Conservation (phyloP, 345 rosid species). For the Gossypium raimondii region DNA sequence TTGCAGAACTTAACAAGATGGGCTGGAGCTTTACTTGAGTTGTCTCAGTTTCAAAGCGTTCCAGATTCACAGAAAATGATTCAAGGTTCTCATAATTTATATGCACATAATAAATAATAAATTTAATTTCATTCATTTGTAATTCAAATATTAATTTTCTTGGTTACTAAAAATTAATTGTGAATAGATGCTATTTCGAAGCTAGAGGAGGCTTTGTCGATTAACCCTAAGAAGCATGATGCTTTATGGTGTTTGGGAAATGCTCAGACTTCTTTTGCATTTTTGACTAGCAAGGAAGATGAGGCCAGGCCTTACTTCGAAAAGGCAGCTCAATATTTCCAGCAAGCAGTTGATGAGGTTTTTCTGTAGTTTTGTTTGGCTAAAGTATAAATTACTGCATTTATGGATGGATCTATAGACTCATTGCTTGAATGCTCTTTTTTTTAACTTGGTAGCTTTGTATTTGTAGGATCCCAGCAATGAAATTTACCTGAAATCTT, state of each 20-base stretch:
- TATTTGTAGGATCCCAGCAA: conserved; percentile 67
- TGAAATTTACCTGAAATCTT: conserved; percentile 62
- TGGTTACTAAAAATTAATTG: not conserved
- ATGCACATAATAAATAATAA: too few relatives aligned
- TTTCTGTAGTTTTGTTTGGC: not conserved
- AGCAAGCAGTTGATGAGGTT: conserved; percentile 74
- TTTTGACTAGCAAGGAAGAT: conserved; percentile 55
- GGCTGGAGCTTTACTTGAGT: conserved; percentile 80
- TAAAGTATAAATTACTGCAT: too few relatives aligned
- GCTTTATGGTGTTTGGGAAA: conserved; percentile 88
- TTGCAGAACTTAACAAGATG: conserved; percentile 75
- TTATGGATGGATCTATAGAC: too few relatives aligned
- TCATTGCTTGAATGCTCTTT: too few relatives aligned
- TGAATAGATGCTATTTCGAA: conserved; percentile 66
- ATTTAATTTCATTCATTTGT: not conserved
- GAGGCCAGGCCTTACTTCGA: conserved; percentile 61
- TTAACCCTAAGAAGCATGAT: conserved; percentile 57
- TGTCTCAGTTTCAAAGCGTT: conserved; percentile 74
- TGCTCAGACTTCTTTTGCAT: conserved; percentile 76
- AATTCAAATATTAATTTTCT: not conserved
- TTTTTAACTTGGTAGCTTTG: not conserved
- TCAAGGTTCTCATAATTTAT: conserved; percentile 37
- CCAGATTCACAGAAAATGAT: conserved; percentile 69
- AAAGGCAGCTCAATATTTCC: conserved; percentile 61
- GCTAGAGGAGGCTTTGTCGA: conserved; percentile 77